Evolutionary conservation across 805 yeast species (phyloP), one percentile per base, ranked within the genome.

Genomic region (Candida ficus): DNA sequence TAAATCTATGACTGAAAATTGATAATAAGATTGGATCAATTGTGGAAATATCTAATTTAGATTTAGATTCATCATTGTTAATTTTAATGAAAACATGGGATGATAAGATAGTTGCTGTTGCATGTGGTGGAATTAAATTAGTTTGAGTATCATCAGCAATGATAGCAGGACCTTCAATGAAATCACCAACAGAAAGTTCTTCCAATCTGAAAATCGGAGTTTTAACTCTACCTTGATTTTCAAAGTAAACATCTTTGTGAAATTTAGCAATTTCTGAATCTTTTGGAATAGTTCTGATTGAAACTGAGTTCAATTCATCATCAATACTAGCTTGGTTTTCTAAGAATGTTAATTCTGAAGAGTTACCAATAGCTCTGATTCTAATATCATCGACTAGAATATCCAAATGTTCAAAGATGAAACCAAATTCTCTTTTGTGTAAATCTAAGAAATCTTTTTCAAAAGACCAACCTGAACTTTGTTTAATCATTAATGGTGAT

Each of bases 121-220:
- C 67, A 38, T 68, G 59, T 4, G 91, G 90, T 5, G 83, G 80
- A 27, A 86, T 70, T 7, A 86, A 71, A 45, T 85, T 76, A 1
- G 95, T 86, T 60, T 86, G 95, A 1, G 95, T 86, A 22, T 77
- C 79, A 62, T 86, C 95, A 3, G 85, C 80, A 46, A 86, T 67
- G 49, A 86, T 75, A 0, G 87, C 86, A 9, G 95, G 95, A 1
- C 95, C 95, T 5, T 45, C 32, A 7, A 85, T 57, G 19, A 61
- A 53, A 10, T 73, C 63, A 9, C 93, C 93, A 25, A 69, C 48
- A 1, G 58, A 49, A 31, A 85, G 59, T 14, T 73, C 68, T n/a
- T 71, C 77, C 30, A 85, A 61, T 33, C 71, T 56, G 54, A 66
- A 84, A 5, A 83, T 70, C 1, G 76, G 75, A 2, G 90, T 74